Evolutionary conservation across 345 rosid genomes (phyloP).

Genomic region (Brassica juncea): DNA sequence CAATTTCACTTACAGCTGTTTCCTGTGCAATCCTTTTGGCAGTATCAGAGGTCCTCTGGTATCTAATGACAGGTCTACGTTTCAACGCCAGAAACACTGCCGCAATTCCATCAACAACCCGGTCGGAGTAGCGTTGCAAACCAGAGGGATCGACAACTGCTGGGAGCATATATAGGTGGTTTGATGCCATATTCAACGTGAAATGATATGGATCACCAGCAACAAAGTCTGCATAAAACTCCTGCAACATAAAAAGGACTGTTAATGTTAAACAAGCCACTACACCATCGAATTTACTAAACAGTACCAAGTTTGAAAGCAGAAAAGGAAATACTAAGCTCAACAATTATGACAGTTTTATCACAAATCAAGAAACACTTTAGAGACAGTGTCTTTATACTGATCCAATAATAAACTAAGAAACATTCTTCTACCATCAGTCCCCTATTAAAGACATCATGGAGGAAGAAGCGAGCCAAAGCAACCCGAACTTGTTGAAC

Average conservation of each 20-base stretch:
- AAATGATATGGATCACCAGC: constrained; percentile 86
- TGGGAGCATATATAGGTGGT: constrained; percentile 89
- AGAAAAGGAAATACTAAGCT: not conserved
- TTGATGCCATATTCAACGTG: constrained; percentile 77
- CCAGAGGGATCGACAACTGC: constrained; percentile 93
- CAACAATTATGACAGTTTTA: not conserved
- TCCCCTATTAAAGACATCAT: constrained; percentile 1
- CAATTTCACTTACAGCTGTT: constrained; percentile 67
- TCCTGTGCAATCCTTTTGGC: constrained; percentile 97
- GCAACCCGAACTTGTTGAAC: not conserved
- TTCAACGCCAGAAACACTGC: constrained; percentile 85
- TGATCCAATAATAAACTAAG: not conserved
- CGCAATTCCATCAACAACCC: constrained; percentile 85
- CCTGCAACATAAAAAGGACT: constrained; percentile 58
- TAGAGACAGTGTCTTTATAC: not conserved
- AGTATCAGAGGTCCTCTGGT: constrained; percentile 90
- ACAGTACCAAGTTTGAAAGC: not conserved
- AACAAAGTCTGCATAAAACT: constrained; percentile 93
- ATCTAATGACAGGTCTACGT: constrained; percentile 90
- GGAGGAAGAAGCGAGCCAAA: not conserved
- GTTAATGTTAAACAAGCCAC: constrained; percentile 6
- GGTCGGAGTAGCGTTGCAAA: constrained; percentile 81
- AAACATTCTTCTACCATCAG: not conserved
- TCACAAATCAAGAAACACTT: not conserved
- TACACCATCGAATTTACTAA: not conserved